Conservation (phyloP, 2,329 filamentous ascomycete genomes). For the Truncatella angustata region DNA sequence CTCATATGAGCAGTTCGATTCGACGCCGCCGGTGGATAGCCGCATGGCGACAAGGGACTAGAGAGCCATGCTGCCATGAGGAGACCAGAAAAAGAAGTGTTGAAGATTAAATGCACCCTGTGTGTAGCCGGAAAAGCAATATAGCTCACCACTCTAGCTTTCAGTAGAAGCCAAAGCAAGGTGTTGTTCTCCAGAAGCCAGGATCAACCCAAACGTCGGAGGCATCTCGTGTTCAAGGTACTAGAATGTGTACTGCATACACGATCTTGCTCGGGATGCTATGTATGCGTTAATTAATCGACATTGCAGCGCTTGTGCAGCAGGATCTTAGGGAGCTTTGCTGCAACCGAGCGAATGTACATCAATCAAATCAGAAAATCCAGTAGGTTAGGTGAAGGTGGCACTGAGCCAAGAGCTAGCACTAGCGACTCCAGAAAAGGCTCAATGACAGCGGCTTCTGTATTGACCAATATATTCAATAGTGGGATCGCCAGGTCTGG, state of each 20-base stretch:
- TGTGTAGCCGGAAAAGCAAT: neutral
- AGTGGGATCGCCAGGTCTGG: neutral
- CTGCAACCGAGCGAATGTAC: neutral
- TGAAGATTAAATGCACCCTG: neutral
- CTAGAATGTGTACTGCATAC: neutral
- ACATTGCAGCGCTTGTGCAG: neutral
- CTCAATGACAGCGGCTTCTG: neutral
- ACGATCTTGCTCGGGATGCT: slow-evolving; percentile 6
- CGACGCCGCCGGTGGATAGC: slow-evolving; percentile 5
- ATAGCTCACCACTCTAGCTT: neutral
- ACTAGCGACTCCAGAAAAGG: neutral
- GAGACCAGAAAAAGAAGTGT: neutral
- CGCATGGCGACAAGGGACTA: slow-evolving; percentile 3
- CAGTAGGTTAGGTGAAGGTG: too few relatives aligned
- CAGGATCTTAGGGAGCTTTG: neutral
- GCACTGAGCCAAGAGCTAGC: too few relatives aligned
- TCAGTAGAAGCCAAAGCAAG: neutral
- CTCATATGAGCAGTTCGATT: slow-evolving; percentile 1
- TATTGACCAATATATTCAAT: neutral
- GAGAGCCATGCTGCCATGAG: neutral
- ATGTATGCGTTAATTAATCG: slow-evolving; percentile 5
- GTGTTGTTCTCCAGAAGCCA: neutral
- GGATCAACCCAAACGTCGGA: neutral
- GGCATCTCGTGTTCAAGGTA: slow-evolving; percentile 7
- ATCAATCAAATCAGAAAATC: too few relatives aligned